Percentiles rank a stretch among this genome's conserved stretches.
Conservation (phyloP, 2,329 filamentous ascomycete species). For the Teratosphaeria zuluensis region DNA sequence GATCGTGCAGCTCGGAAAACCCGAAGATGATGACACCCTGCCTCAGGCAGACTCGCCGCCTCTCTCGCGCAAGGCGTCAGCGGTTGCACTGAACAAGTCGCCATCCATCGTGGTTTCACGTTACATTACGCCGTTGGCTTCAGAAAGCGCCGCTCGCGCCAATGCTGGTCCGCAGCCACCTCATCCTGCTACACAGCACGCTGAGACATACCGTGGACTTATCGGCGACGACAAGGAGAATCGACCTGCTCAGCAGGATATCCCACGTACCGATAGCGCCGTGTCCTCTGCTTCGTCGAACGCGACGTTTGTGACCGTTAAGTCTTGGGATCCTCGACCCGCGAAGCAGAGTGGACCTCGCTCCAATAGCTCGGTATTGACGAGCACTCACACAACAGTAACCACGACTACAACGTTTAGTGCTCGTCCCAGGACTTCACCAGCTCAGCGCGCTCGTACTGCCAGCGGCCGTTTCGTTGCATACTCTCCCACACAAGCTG, state of each 20-base stretch:
- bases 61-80: constrained; percentile 1
- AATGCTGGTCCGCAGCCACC: constrained; percentile 9
- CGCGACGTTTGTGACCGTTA: constrained; percentile 13
- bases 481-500: constrained; percentile 15
- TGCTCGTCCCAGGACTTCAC: constrained; percentile 3
- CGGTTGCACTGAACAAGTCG: constrained; percentile 5
- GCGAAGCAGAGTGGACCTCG: constrained; percentile 12
- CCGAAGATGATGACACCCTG: constrained; percentile 1
- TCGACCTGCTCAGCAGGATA: constrained; percentile 6
- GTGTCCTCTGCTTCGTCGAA: constrained; percentile 13
- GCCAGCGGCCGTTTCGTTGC: constrained; percentile 13
- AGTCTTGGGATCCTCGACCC: constrained; percentile 11
- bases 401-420: constrained; percentile 3
- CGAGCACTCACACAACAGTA: constrained; percentile 1
- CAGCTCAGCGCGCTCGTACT: constrained; percentile 9
- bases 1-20: constrained; percentile 3
- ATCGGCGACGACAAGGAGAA: constrained; percentile 13
- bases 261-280: constrained; percentile 19
- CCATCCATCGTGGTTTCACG: constrained; percentile 26
- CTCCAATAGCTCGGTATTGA: constrained; percentile 18
- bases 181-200: constrained; percentile 9
- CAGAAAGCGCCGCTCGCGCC: constrained; percentile 11
- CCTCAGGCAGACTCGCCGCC: constrained; percentile 3
- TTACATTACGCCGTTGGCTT: constrained; percentile 21
- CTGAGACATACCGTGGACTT: constrained; percentile 13